Base-by-base conservation (phyloP, 257 asterid species). In the Cinchona pubescens region DNA sequence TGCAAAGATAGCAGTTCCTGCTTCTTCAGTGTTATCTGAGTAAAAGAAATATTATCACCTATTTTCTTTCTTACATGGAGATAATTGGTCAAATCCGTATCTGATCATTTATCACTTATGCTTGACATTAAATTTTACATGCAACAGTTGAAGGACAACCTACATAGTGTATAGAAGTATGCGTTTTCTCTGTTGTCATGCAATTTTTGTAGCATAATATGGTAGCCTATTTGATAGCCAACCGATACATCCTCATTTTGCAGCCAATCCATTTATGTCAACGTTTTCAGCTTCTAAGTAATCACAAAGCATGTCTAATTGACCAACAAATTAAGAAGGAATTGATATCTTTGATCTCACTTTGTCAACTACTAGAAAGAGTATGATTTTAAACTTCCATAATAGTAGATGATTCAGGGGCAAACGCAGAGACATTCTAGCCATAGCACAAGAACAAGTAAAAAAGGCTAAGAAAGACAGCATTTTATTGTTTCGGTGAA, bases 1-100 rank as follows among this genome's bases (percentile, higher is more conserved):
- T n/a, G 58, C 65, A 82, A 79, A 78, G 76, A 76, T 72, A 75
- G 83, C 81, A 58, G 51, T 45, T 83, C 97, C 90, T 85, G 90
- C 96, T 74, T 84, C 75, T 80, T 82, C 27, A 56, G 46, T 90
- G 96, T 66, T 66, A 66, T 79, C 7, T 71, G 35, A 56, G 53
- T 38, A 73, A 69, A 46, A 1, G 10, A 3, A 19, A 43, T 42
- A 14, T n/a, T n/a, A n/a, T 45, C 11, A 13, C 35, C 53, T 15
- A 59, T 59, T 59, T 59, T 59, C 18, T 59, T 2, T 14, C 64
- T 59, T 25, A 59, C 64, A 10, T 59, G 25, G 10, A 5, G 7
- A 2, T 9, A 8, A 25, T 59, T 27, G 35, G 64, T 25, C 7
- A 14, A 59, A 59, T n/a, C 19, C 18, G 18, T 23, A 55, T 55